Percentiles rank a stretch among this genome's conserved stretches.
Evolutionary conservation across 163 green algal genomes (phyloP).

Genomic region (Prototheca cutis): DNA sequence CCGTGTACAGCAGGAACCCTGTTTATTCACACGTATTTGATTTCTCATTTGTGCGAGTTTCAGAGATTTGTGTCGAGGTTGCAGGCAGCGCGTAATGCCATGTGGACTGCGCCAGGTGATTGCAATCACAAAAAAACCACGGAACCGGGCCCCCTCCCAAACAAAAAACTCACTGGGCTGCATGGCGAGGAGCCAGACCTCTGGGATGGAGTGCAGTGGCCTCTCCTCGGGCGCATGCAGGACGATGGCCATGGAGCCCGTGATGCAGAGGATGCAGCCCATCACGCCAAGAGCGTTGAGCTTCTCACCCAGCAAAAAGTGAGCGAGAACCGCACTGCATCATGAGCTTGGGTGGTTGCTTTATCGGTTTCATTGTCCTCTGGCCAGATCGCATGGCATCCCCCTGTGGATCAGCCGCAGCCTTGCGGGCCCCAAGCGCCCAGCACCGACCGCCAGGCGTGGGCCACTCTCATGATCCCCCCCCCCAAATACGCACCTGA

Average conservation of each 20-base stretch:
- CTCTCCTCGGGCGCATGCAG: conserved; percentile 85
- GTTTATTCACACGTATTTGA: conserved; percentile 13
- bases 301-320: conserved; percentile 82
- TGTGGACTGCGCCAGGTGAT: too few relatives aligned
- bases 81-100: too few relatives aligned
- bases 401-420: too few relatives aligned
- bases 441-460: neutral
- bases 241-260: conserved; percentile 79
- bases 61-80: too few relatives aligned
- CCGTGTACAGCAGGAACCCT: conserved; percentile 70
- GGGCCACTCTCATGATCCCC: neutral
- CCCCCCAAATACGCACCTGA: conserved; percentile 33
- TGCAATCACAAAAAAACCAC: too few relatives aligned
- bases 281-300: conserved; percentile 89
- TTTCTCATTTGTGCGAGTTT: neutral
- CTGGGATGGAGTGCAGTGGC: conserved; percentile 56
- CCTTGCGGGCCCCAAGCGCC: neutral
- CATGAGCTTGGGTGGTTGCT: too few relatives aligned
- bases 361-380: too few relatives aligned
- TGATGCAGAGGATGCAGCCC: conserved; percentile 87
- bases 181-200: conserved; percentile 78
- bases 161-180: conserved; percentile 53
- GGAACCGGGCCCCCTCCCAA: neutral
- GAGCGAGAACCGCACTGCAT: conserved; percentile 85
- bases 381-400: too few relatives aligned